Evolutionary conservation across 768 basidiomycete species (phyloP), one percentile per base, ranked within the genome.

Genomic region (Kwoniella dejecticola): DNA sequence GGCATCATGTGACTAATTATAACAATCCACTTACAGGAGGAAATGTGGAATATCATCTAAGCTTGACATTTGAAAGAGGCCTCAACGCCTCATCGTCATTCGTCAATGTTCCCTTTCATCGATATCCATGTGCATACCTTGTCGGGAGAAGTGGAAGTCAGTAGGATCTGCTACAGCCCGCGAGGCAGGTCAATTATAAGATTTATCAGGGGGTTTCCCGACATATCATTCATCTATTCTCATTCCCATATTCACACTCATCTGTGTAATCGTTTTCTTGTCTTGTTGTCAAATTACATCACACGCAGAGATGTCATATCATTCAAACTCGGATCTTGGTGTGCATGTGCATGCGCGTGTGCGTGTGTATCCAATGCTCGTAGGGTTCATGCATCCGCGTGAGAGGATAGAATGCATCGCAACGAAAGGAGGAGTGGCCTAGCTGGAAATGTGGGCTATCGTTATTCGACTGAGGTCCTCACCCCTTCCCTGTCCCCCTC

Each of bases 31-130:
- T 90, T 72, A 88, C 81, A 95, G 54, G 94, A 98, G 81, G 94
- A 98, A 63, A 83, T 96, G 52, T 95, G 93, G 93, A 91, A 93
- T 77, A 87, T 96, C 72, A 84, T 92, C 54, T 93, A 81, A 49
- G 21, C 11, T 12, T 11, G n/a, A 38, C 10, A 23, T 8, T 40
- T n/a, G n/a, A 8, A 29, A 17, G 2, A 36, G 60, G 52, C 60
- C 60, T 62, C 60, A 62, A 62, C 60, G 60, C 19, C 53, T 33
- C 3, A 24, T 48, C 30, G 21, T n/a, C n/a, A n/a, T n/a, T n/a
- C n/a, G n/a, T n/a, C n/a, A n/a, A n/a, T n/a, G n/a, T n/a, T n/a
- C n/a, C n/a, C n/a, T n/a, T n/a, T n/a, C n/a, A n/a, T n/a, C n/a
- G n/a, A n/a, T n/a, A n/a, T n/a, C n/a, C 24, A 41, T 38, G 13